These are phyloP conservation scores for Croton setiger DNA, from an alignment of 441 rosid species.

Conservation along the genomic window DNA sequence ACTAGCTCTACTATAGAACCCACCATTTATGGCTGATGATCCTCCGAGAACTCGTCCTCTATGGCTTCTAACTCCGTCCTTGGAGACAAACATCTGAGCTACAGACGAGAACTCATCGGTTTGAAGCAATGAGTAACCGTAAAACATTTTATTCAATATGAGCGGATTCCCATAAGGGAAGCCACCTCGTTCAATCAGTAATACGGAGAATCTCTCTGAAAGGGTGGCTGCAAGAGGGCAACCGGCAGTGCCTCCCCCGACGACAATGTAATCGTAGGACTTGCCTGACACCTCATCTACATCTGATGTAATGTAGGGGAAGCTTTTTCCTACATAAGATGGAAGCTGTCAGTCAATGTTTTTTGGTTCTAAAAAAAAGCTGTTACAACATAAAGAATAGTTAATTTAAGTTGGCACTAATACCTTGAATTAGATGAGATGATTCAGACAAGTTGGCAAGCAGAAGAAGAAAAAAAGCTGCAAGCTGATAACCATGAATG, in stretches of 20 bases:
- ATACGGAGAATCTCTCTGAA: slow-evolving; percentile 57
- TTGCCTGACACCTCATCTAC: slow-evolving; percentile 51
- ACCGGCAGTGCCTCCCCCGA: slow-evolving; percentile 72
- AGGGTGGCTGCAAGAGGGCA: slow-evolving; percentile 69
- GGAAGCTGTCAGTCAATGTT: neutral
- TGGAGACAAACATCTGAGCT: slow-evolving; percentile 58
- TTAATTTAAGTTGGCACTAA: neutral
- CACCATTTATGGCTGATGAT: slow-evolving; percentile 67
- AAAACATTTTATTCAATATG: slow-evolving; percentile 34
- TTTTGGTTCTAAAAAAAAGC: neutral
- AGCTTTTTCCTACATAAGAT: slow-evolving; percentile 30
- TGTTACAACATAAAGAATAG: neutral
- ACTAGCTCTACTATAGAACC: slow-evolving; percentile 73
- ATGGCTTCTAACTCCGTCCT: slow-evolving; percentile 46
- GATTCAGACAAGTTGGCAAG: slow-evolving; percentile 18
- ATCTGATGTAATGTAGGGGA: slow-evolving; percentile 61
- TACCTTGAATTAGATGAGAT: slow-evolving; percentile 36
- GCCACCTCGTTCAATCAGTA: slow-evolving; percentile 62
- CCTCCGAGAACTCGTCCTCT: slow-evolving; percentile 84
- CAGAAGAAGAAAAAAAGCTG: slow-evolving; percentile 20
- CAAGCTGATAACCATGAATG: slow-evolving; percentile 16
- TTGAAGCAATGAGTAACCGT: slow-evolving; percentile 52
- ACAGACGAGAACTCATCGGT: slow-evolving; percentile 51
- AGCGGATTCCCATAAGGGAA: slow-evolving; percentile 61
- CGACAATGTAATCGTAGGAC: slow-evolving; percentile 66